Evolutionary conservation across 2,329 filamentous ascomycete genomes (phyloP).

Genomic region (Trichoderma asperellum): DNA sequence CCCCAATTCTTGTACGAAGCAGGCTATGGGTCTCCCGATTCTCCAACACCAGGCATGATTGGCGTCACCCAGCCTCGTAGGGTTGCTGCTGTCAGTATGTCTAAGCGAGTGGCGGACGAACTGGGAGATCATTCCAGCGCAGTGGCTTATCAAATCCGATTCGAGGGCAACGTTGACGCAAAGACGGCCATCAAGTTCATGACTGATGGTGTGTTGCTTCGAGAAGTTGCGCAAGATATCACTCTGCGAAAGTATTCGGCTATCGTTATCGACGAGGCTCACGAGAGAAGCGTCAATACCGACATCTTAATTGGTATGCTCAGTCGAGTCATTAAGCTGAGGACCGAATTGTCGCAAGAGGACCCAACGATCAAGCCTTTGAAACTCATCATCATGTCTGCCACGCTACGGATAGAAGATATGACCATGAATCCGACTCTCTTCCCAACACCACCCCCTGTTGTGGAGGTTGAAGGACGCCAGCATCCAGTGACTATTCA

Average conservation of each 20-base stretch:
- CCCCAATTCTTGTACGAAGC: conserved; percentile 96
- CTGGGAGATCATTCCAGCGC: conserved; percentile 74
- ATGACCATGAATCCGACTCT: conserved; percentile 82
- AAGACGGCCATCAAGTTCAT: conserved; percentile 97
- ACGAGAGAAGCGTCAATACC: conserved; percentile 96
- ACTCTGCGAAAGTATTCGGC: conserved; percentile 87
- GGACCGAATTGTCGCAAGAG: conserved; percentile 73
- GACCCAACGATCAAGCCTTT: conserved; percentile 73
- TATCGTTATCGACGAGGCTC: conserved; percentile 94
- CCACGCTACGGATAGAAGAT: conserved; percentile 87
- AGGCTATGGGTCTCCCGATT: conserved; percentile 79
- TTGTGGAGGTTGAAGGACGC: conserved; percentile 87
- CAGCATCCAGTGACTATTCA: conserved; percentile 90
- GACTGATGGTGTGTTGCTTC: conserved; percentile 94
- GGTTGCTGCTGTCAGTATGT: conserved; percentile 96
- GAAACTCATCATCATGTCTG: conserved; percentile 98
- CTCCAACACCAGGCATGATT: conserved; percentile 87
- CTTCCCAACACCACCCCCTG: conserved; percentile 77
- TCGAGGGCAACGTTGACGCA: conserved; percentile 78
- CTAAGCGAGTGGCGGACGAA: conserved; percentile 86
- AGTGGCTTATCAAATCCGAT: conserved; percentile 93
- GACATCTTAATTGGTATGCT: conserved; percentile 98
- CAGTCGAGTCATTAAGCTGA: conserved; percentile 84
- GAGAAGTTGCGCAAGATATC: conserved; percentile 90
- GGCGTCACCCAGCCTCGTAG: conserved; percentile 92